phyloP scores from a whole-genome alignment of 2,329 filamentous ascomycete species.

The Penicillium sp. region DNA sequence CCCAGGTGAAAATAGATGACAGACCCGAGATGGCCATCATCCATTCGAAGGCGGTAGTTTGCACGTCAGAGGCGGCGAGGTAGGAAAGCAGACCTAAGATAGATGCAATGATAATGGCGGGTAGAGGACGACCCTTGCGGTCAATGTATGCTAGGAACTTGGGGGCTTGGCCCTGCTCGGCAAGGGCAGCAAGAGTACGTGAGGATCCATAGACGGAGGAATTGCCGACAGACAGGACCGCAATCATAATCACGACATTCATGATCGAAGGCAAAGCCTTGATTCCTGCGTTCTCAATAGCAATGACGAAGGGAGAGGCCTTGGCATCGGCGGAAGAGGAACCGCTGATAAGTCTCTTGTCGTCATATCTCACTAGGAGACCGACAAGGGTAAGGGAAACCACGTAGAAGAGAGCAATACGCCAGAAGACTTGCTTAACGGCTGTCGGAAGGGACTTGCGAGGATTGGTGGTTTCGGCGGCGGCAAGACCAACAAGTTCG shows the following conservation, averaged over 20 bases:
- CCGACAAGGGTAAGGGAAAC: slow-evolving; percentile 78
- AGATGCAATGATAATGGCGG: slow-evolving; percentile 67
- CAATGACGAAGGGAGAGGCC: slow-evolving; percentile 89
- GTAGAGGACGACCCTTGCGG: slow-evolving; percentile 73
- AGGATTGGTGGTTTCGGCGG: slow-evolving; percentile 58
- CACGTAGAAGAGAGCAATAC: slow-evolving; percentile 86
- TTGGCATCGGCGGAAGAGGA: slow-evolving; percentile 62
- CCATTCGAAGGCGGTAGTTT: slow-evolving; percentile 71
- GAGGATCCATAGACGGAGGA: slow-evolving; percentile 89
- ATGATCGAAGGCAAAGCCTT: slow-evolving; percentile 78
- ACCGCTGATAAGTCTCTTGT: slow-evolving; percentile 60
- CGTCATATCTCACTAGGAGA: slow-evolving; percentile 72
- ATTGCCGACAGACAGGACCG: slow-evolving; percentile 87
- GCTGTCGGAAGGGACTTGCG: slow-evolving; percentile 75
- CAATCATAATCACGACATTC: slow-evolving; percentile 91
- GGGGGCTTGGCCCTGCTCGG: slow-evolving; percentile 82
- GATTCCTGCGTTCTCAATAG: slow-evolving; percentile 81
- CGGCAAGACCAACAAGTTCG: slow-evolving; percentile 60
- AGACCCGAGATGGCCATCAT: slow-evolving; percentile 72
- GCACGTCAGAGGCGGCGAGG: slow-evolving; percentile 63
- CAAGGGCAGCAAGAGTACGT: slow-evolving; percentile 82
- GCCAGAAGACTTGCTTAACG: slow-evolving; percentile 93
- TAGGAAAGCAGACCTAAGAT: slow-evolving; percentile 71
- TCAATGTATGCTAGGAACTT: slow-evolving; percentile 76
- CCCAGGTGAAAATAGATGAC: slow-evolving; percentile 73